Percentiles rank a stretch among this genome's conserved stretches.
phyloP scores from a whole-genome alignment of 257 asterid species.

The Scutellaria baicalensis region DNA sequence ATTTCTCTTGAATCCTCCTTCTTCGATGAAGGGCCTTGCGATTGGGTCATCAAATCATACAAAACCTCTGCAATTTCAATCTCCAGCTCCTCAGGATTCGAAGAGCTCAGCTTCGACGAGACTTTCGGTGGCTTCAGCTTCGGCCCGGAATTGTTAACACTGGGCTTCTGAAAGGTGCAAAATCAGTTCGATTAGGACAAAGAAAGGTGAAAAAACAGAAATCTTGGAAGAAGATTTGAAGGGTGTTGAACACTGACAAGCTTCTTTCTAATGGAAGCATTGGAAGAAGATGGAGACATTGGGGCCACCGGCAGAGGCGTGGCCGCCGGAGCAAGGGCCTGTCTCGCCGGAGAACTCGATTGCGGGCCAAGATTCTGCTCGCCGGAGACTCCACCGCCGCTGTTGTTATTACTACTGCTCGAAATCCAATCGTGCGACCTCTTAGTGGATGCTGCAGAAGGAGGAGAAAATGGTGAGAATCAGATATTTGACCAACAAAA shows the following conservation, averaged over 20 bases:
- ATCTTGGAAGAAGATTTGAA: neutral
- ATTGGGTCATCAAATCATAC: conserved; percentile 73
- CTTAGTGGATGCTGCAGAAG: conserved; percentile 61
- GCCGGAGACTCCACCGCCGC: conserved; percentile 33
- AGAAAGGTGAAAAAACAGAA: neutral
- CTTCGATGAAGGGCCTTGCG: conserved; percentile 66
- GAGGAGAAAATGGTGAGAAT: conserved; percentile 11
- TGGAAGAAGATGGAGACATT: conserved; percentile 75
- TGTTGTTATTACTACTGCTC: conserved; percentile 38
- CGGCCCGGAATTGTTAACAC: conserved; percentile 29
- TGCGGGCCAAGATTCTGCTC: conserved; percentile 47
- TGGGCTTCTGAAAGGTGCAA: conserved; percentile 45
- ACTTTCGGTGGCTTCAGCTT: conserved; percentile 70
- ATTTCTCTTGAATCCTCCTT: conserved; percentile 68
- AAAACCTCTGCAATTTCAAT: conserved; percentile 92
- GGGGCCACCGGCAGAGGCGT: conserved; percentile 54
- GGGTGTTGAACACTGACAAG: conserved; percentile 41
- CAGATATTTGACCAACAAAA: neutral
- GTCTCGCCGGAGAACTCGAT: conserved; percentile 65
- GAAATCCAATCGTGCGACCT: conserved; percentile 88
- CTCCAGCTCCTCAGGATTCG: conserved; percentile 87
- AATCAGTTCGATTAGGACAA: neutral
- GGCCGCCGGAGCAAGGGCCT: conserved; percentile 26
- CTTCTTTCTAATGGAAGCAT: conserved; percentile 62
- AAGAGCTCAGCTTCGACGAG: conserved; percentile 55